Evolutionary conservation across 345 rosid genomes (phyloP), one percentile per base, ranked within the genome.

Genomic region (Eucalyptus sideroxylon): DNA sequence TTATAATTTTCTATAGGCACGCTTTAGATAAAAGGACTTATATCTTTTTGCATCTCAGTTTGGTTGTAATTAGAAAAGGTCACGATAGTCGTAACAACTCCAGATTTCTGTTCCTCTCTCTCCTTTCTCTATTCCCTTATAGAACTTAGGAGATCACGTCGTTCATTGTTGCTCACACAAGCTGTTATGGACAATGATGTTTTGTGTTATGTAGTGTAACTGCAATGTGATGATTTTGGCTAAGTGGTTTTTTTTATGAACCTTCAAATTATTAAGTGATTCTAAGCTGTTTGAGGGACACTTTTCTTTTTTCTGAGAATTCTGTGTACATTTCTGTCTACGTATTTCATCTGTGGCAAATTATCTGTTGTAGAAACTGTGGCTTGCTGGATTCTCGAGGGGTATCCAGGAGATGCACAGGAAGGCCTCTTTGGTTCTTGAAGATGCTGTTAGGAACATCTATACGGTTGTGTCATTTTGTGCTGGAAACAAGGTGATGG

Each of bases 331-430:
- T 69, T 77, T 77, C 83, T 72, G 45, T 72, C 82, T 72, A 3
- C 1, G 45, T 77, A 37, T 21, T 37, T 77, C 83, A 77, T 37
- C 45, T 77, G 42, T 77, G 40, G 31, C 9, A 50, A 67, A 17
- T 50, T 67, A 26, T 83, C 59, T 60, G 51, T 90, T 96, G 90
- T 96, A 98, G 99, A 98, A 98, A 94, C 91, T 97, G 92, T 98
- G 99, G 99, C 99, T 98, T 30, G 99, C 97, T 90, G 99, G 99
- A 92, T 98, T 98, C 93, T 98, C 99, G 19, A 94, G 95, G 93
- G 99, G 99, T 87, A 98, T 98, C 92, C 99, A 98, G 94, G 99
- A 97, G 96, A 97, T 97, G 99, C 99, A 98, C 91, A 91, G 98
- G 92, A 98, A 97, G 94, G 99, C 99, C 86, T 97, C 99, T 65